Evolutionary conservation across 2,329 filamentous ascomycete species (phyloP).

Genomic region (Penicillium sp.): DNA sequence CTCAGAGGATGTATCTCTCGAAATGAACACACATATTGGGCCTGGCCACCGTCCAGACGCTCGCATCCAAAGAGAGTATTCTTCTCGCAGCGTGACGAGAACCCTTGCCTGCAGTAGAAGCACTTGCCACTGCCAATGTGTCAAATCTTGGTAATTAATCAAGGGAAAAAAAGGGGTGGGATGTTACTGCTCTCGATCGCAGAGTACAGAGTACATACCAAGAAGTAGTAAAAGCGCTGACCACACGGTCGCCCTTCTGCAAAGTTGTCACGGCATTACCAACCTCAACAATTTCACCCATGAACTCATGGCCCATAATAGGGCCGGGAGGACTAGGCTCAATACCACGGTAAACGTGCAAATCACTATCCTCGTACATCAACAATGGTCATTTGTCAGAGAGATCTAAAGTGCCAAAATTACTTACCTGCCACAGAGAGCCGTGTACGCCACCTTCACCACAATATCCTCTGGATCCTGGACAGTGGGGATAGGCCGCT

Average conservation of each 20-base stretch:
- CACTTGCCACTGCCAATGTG: constrained; percentile 61
- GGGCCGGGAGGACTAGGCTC: constrained; percentile 68
- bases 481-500: constrained; percentile 76
- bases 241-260: constrained; percentile 74
- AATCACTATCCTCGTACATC: constrained; percentile 60
- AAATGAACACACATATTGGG: constrained; percentile 64
- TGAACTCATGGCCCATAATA: constrained; percentile 81
- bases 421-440: constrained; percentile 82
- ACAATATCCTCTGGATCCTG: constrained; percentile 74
- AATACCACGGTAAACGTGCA: constrained; percentile 84
- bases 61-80: constrained; percentile 71
- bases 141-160: constrained; percentile 12
- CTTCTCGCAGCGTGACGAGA: constrained; percentile 75
- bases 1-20: not conserved
- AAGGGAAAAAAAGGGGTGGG: not conserved
- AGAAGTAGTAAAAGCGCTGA: constrained; percentile 80
- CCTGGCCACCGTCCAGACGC: constrained; percentile 75
- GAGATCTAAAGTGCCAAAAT: constrained; percentile 6
- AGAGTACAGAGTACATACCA: constrained; percentile 58
- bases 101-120: constrained; percentile 80
- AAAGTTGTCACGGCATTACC: constrained; percentile 71
- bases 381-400: not conserved
- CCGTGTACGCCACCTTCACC: constrained; percentile 80
- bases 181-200: not conserved
- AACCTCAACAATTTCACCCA: constrained; percentile 70